Conservation (phyloP, 306 rosid species). For the Trifolium dubium region DNA sequence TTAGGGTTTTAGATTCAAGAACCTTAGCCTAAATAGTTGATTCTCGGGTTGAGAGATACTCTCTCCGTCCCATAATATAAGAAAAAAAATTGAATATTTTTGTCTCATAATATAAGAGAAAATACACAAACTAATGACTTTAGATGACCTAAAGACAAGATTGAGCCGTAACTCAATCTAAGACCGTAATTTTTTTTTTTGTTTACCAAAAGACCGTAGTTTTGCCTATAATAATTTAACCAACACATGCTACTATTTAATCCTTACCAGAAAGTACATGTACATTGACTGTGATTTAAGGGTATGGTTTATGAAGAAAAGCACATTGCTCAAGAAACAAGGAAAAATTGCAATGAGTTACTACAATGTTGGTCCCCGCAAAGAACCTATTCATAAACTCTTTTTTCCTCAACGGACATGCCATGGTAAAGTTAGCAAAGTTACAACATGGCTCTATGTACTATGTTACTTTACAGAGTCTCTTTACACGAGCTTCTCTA, state of each 20-base stretch:
- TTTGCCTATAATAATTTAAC: constrained; percentile 24
- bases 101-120: no score
- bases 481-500: constrained; percentile 31
- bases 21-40: no score
- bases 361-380: neutral
- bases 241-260: constrained; percentile 39
- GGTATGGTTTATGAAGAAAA: neutral
- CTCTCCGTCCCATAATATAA: no score
- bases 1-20: no score
- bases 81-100: no score
- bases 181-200: no score
- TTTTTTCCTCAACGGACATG: constrained; percentile 36
- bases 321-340: constrained; percentile 9
- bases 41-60: no score
- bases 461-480: constrained; percentile 35
- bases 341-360: neutral
- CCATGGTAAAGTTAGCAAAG: constrained; percentile 32
- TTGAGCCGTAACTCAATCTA: no score
- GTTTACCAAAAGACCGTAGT: no score
- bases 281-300: neutral
- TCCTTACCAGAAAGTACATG: constrained; percentile 28
- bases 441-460: constrained; percentile 16
- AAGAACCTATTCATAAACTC: neutral
- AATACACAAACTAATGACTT: no score
- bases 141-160: no score